These are phyloP conservation scores for Paramecium sexaurelia DNA, from an alignment of 73 alveolate species.

Conservation along the genomic window DNA sequence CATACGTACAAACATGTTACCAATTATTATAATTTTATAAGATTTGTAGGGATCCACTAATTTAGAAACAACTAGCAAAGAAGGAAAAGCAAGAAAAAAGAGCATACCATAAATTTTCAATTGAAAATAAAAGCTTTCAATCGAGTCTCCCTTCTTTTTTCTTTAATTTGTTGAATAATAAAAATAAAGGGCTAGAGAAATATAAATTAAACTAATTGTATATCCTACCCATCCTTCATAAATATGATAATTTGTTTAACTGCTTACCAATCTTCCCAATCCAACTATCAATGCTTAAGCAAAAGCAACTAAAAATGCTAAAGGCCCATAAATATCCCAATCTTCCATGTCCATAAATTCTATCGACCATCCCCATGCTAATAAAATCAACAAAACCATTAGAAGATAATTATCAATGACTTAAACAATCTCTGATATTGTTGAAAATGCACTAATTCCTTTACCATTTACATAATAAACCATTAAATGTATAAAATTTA, in stretches of 20 bases:
- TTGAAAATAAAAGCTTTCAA: neutral
- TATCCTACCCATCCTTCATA: slow-evolving; percentile 56
- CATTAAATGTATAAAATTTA: slow-evolving; percentile 52
- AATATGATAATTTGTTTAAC: neutral
- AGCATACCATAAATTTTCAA: slow-evolving; percentile 40
- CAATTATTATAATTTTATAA: neutral
- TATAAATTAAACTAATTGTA: neutral
- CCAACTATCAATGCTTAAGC: slow-evolving; percentile 29
- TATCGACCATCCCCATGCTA: slow-evolving; percentile 71
- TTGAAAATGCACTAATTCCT: slow-evolving; percentile 34
- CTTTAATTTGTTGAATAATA: slow-evolving; percentile 4
- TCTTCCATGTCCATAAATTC: slow-evolving; percentile 59
- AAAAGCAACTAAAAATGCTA: slow-evolving; percentile 33
- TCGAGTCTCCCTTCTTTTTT: slow-evolving; percentile 15
- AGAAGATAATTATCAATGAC: slow-evolving; percentile 36
- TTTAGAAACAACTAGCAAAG: neutral
- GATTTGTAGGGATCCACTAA: slow-evolving; percentile 33
- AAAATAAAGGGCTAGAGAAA: neutral
- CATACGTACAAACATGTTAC: neutral
- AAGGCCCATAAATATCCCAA: slow-evolving; percentile 62
- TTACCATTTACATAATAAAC: slow-evolving; percentile 52
- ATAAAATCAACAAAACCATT: slow-evolving; percentile 34
- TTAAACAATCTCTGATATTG: slow-evolving; percentile 31
- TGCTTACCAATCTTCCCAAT: slow-evolving; percentile 12
- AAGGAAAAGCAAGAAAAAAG: slow-evolving; percentile 25